A percentile compares a stretch with the other conserved stretches of the same genome.
phyloP scores from a whole-genome alignment of 352 stramenopile species.

The Globisporangium yorkense region DNA sequence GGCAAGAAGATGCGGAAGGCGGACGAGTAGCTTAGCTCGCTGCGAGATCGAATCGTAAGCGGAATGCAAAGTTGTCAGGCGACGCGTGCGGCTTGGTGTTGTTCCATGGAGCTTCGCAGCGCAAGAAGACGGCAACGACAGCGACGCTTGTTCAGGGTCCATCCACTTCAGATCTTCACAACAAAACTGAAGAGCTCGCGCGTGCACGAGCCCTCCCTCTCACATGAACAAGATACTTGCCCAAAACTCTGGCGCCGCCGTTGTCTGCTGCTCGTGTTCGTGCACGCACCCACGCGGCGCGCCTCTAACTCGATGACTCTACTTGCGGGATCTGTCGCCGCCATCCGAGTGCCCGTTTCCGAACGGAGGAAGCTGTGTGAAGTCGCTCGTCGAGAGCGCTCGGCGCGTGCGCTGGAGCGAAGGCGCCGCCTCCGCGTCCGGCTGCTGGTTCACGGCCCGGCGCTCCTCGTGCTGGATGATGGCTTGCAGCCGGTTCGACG shows the following conservation, averaged over 20 bases:
- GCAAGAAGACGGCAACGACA: neutral
- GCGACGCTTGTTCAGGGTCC: too few relatives aligned
- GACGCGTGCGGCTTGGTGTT: neutral
- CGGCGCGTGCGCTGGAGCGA: slow-evolving; percentile 49
- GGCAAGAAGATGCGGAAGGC: slow-evolving; percentile 49
- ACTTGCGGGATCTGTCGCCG: slow-evolving; percentile 8
- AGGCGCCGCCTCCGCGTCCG: slow-evolving; percentile 24
- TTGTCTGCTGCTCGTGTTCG: too few relatives aligned
- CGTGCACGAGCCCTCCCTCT: neutral
- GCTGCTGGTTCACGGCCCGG: slow-evolving; percentile 23
- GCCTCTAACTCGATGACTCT: neutral
- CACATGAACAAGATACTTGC: neutral
- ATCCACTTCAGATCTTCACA: neutral
- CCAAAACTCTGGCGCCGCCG: too few relatives aligned
- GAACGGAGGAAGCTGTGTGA: slow-evolving; percentile 21
- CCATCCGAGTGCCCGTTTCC: slow-evolving; percentile 1
- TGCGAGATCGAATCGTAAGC: neutral
- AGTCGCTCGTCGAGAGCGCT: slow-evolving; percentile 59
- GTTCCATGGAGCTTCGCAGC: too few relatives aligned
- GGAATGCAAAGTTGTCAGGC: neutral
- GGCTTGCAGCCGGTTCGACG: slow-evolving; percentile 51
- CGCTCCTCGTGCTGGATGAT: slow-evolving; percentile 54
- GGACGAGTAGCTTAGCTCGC: slow-evolving; percentile 11
- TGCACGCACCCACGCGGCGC: too few relatives aligned
- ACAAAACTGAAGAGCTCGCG: slow-evolving; percentile 1